Evolutionary conservation across 805 yeast genomes (phyloP), one percentile per base, ranked within the genome.

Genomic region (Saccharomycopsis synnaedendra): DNA sequence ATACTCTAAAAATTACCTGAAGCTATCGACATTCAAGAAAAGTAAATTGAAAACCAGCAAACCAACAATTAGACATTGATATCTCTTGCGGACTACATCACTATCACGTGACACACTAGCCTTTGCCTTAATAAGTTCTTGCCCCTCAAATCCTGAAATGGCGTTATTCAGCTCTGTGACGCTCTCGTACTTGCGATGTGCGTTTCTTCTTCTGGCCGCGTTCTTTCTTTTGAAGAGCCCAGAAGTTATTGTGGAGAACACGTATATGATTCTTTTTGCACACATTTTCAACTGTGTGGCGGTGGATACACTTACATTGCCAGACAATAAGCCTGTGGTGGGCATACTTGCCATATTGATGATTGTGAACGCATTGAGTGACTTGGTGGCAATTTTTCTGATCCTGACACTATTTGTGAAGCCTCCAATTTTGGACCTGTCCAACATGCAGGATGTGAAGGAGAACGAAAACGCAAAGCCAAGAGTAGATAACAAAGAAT

Each of bases 361-460:
- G 3, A 34, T 39, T 9, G 10, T 47, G 30, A 47, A 43, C 37
- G 55, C 52, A 4, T 32, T 52, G 32, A 36, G 47, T 4, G 55
- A 52, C 33, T 36, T 52, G 19, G 51, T 52, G 31, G 54, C 52
- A 3, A 50, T 52, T 28, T 47, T 50, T 30, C 47, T 53, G 4
- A 41, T 52, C 19, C 40, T 44, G 4, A 52, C 42, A 30, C 44
- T 50, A 3, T 50, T 39, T 32, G 35, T 40, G 19, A 48, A 38
- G 40, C 53, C 54, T 5, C 53, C 51, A 39, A 52, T 52, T 36
- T 46, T 50, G 6, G 53, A 50, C 32, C 43, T 47, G 32, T 39
- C 43, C 7, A 50, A 52, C 32, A 7, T 47, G 32, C 37, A 44
- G 11, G 53, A 52, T 33, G 32, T 52, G 5, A 35, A 45, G 7